Conservation (phyloP, 495 filamentous ascomycete species). For the Durotheca rogersii region DNA sequence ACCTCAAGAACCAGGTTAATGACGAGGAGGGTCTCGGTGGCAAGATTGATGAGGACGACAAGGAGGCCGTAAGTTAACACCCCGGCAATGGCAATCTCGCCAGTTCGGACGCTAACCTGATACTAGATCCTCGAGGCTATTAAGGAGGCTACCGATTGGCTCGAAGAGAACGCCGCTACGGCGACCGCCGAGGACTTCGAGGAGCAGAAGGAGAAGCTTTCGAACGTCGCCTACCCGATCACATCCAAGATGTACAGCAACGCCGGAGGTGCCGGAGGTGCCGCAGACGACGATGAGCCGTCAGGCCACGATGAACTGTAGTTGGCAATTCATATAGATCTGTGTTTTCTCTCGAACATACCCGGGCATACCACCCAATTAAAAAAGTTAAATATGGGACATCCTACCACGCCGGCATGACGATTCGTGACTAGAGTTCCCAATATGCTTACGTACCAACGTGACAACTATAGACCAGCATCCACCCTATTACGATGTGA, state of each 20-base stretch:
- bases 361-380: conserved; percentile 29
- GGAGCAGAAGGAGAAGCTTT: conserved; percentile 99
- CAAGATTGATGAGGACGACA: conserved; percentile 98
- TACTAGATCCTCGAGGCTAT: conserved; percentile 85
- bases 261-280: conserved; percentile 60
- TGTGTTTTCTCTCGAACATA: conserved; percentile 34
- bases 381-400: conserved; percentile 35
- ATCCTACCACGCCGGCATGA: not conserved
- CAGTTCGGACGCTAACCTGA: conserved; percentile 19
- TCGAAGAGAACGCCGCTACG: conserved; percentile 89
- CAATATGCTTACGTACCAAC: not conserved
- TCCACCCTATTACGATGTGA: too few species aligned
- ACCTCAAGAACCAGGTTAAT: conserved; percentile 97
- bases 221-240: conserved; percentile 94
- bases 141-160: conserved; percentile 97
- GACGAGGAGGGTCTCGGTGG: conserved; percentile 96
- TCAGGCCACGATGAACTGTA: conserved; percentile 89
- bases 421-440: not conserved
- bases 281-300: conserved; percentile 73
- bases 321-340: conserved; percentile 35
- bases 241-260: conserved; percentile 93
- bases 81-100: not conserved
- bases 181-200: conserved; percentile 93
- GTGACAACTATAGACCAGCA: too few species aligned
- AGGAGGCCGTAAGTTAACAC: conserved; percentile 72